A percentile compares a stretch with the other conserved stretches of the same genome.
Evolutionary conservation across 257 asterid species (phyloP).

Genomic region (Jacaranda mimosifolia): DNA sequence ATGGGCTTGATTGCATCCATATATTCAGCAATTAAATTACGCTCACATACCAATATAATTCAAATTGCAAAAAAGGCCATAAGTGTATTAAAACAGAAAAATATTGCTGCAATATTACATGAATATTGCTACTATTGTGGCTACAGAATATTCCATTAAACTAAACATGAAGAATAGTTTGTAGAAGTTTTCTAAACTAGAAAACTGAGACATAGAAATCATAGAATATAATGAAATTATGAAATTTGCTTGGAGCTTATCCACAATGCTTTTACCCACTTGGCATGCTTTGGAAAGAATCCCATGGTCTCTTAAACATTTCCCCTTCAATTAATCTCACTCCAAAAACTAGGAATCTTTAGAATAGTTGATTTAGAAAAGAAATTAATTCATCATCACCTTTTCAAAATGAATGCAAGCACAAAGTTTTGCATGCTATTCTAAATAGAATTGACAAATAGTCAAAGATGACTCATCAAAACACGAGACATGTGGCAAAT

Average conservation of each 20-base stretch:
- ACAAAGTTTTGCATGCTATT: background rate
- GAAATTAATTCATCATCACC: background rate
- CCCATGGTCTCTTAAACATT: too few relatives aligned
- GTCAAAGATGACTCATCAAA: background rate
- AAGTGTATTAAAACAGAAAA: too few relatives aligned
- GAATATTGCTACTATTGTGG: too few relatives aligned
- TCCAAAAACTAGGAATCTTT: background rate
- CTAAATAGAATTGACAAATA: background rate
- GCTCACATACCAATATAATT: background rate
- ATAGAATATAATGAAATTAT: too few relatives aligned
- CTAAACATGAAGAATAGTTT: too few relatives aligned
- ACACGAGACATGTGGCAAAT: too few relatives aligned
- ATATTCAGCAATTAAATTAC: background rate
- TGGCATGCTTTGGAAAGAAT: constrained; percentile 31
- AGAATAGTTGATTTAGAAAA: background rate
- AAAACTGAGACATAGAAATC: too few relatives aligned
- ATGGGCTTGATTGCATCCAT: background rate
- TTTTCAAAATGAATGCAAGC: background rate
- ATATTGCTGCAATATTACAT: too few relatives aligned
- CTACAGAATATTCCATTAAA: too few relatives aligned
- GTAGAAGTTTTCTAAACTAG: too few relatives aligned
- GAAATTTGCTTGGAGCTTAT: constrained; percentile 7
- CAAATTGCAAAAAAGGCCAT: too few relatives aligned
- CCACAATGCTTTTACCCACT: constrained; percentile 26
- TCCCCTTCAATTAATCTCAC: background rate